Evolutionary conservation across 192 early-diverging fungal genomes (phyloP).

Genomic region (Coemansia guatemalensis): DNA sequence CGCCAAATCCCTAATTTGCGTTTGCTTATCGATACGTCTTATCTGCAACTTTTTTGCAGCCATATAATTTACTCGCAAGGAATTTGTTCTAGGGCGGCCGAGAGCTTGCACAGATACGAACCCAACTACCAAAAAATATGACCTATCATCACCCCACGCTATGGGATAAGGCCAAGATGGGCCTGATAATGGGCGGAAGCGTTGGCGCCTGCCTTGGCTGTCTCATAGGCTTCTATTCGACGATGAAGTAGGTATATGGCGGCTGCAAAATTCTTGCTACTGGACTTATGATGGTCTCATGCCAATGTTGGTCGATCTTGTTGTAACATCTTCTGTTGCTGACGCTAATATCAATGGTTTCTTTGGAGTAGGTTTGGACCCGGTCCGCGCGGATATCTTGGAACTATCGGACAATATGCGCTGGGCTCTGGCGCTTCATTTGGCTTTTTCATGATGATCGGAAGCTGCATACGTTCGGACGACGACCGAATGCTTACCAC

Average conservation of each 20-base stretch:
- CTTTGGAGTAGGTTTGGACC: conserved; percentile 60
- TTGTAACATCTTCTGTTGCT: background rate
- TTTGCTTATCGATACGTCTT: background rate
- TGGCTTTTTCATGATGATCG: conserved; percentile 78
- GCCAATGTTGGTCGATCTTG: background rate
- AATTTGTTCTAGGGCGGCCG: background rate
- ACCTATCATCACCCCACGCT: conserved; percentile 48
- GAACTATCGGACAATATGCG: conserved; percentile 73
- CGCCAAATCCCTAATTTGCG: background rate
- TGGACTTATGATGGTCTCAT: too few relatives aligned
- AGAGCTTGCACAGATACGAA: background rate
- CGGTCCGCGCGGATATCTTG: conserved; percentile 66
- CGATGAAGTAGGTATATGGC: conserved; percentile 48
- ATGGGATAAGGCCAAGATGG: conserved; percentile 58
- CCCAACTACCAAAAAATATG: conserved; percentile 16
- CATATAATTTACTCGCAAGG: background rate
- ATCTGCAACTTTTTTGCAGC: background rate
- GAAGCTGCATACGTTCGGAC: conserved; percentile 56
- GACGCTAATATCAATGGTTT: background rate
- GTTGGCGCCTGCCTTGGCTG: conserved; percentile 56
- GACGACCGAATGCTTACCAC: conserved; percentile 27
- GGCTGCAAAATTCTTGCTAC: background rate
- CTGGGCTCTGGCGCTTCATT: conserved; percentile 75
- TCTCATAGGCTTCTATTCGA: conserved; percentile 56
- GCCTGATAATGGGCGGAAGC: conserved; percentile 54